phyloP scores from a whole-genome alignment of 164 flowering plant genomes.

The Umbilicus rupestris region DNA sequence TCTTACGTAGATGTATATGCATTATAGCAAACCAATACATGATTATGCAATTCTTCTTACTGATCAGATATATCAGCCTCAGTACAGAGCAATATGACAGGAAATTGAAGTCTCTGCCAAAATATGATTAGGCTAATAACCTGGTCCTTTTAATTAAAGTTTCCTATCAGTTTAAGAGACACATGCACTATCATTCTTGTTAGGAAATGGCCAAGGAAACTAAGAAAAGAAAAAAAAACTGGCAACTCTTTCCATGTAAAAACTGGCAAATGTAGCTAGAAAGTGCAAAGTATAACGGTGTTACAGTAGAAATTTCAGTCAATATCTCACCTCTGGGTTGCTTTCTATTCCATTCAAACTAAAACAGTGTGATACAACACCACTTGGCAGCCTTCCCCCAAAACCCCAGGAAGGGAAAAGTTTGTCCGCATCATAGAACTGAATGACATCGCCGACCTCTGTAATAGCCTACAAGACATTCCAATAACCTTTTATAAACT shows the following conservation, averaged over 20 bases:
- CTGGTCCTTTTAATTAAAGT: too few relatives aligned
- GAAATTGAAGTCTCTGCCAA: background rate
- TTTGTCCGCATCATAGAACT: slow-evolving; percentile 80
- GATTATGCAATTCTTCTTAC: background rate
- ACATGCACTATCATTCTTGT: too few relatives aligned
- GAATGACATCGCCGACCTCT: slow-evolving; percentile 62
- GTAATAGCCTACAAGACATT: slow-evolving; percentile 52
- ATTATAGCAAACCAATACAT: background rate
- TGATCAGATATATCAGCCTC: background rate
- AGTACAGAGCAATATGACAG: background rate
- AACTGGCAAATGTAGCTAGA: background rate
- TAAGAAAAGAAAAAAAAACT: background rate
- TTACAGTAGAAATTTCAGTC: background rate
- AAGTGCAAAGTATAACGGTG: background rate
- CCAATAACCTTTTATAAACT: background rate
- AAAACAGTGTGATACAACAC: slow-evolving; percentile 74
- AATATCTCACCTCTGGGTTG: slow-evolving; percentile 41
- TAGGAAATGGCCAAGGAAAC: too few relatives aligned
- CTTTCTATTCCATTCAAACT: slow-evolving; percentile 17
- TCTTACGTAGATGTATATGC: background rate
- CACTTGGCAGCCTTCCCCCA: slow-evolving; percentile 54
- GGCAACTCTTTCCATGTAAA: background rate
- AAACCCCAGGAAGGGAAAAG: slow-evolving; percentile 92
- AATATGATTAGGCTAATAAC: too few relatives aligned
- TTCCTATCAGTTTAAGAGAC: too few relatives aligned